Base-by-base conservation (phyloP, 768 basidiomycete genomes). In the Xanthoconium purpureum region DNA sequence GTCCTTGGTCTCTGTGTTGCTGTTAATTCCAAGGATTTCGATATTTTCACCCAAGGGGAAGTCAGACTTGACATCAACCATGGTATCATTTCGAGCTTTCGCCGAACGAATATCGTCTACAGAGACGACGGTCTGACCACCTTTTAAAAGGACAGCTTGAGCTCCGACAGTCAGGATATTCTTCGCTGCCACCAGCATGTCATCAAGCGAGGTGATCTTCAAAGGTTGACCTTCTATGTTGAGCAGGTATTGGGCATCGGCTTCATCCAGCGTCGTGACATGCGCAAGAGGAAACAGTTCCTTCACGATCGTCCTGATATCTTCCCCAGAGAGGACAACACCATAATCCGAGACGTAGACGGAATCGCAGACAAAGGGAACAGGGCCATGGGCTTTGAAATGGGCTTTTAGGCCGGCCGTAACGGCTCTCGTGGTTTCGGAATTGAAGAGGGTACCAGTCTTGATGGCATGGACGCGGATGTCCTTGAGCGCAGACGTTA, bases 291-390 rank as follows among this genome's bases (percentile, higher is more conserved):
- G 49, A 35, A 52, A 55, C 11, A 55, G n/a, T 17, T 42, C 30
- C 3, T 33, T 35, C 5, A 52, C 39, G 32, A 55, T 52, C 17
- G 20, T 52, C 5, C 13, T 33, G 49, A 55, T 17, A 2, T 52
- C 48, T 14, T 35, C 24, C 9, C 24, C 24, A 2, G 24, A 24
- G 15, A 55, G 32, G 38, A 36, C 54, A 20, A 29, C 33, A 2
- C 54, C 54, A 29, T 40, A 52, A 13, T n/a, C 39, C 6, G 48
- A 39, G 38, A 55, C 54, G 33, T 35, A 42, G 32, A 55, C 32
- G 6, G 49, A 42, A 42, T 42, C 54, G 11, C 54, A 53, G 33
- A 53, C 18, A 15, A 55, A 13, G 3, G 54, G 54, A 20, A 55
- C 15, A 9, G 40, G 42, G 1, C 50, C 42, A 2, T 44, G 18